A percentile compares a stretch with the other conserved stretches of the same genome.
These are phyloP conservation scores for Maudiozyma serrabonitensis DNA, from an alignment of 805 yeast species.

Conservation along the genomic window DNA sequence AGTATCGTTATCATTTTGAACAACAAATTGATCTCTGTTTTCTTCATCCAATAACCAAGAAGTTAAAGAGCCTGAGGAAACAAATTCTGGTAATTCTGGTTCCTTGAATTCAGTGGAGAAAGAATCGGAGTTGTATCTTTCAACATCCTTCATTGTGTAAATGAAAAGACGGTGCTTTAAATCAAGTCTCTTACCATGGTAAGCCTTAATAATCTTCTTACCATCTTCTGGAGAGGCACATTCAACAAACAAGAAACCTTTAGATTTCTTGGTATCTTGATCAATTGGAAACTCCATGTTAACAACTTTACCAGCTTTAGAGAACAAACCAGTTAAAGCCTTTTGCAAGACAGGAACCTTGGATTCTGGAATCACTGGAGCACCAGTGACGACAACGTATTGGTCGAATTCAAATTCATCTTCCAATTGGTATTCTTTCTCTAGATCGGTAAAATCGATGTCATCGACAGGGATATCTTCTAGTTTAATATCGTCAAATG, in stretches of 20 bases:
- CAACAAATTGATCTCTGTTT: constrained; percentile 82
- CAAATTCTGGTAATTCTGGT: constrained; percentile 65
- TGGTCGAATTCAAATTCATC: constrained; percentile 57
- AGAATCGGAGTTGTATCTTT: constrained; percentile 56
- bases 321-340: constrained; percentile 74
- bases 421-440: constrained; percentile 57
- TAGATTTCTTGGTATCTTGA: constrained; percentile 61
- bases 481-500: constrained; percentile 13
- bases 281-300: constrained; percentile 75
- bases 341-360: constrained; percentile 77
- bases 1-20: constrained; percentile 71
- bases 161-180: constrained; percentile 83
- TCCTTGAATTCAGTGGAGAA: constrained; percentile 53
- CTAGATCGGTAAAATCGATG: constrained; percentile 77
- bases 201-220: constrained; percentile 64
- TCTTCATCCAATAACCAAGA: constrained; percentile 85
- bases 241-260: constrained; percentile 82
- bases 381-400: constrained; percentile 85
- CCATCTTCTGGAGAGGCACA: constrained; percentile 60
- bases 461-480: constrained; percentile 50
- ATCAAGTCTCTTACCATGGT: constrained; percentile 86
- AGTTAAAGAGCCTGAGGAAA: constrained; percentile 70
- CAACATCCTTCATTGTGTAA: constrained; percentile 75
- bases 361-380: constrained; percentile 87
- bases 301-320: constrained; percentile 64